These are phyloP conservation scores for Candida ponderosae DNA, from an alignment of 805 yeast genomes.

Conservation along the genomic window DNA sequence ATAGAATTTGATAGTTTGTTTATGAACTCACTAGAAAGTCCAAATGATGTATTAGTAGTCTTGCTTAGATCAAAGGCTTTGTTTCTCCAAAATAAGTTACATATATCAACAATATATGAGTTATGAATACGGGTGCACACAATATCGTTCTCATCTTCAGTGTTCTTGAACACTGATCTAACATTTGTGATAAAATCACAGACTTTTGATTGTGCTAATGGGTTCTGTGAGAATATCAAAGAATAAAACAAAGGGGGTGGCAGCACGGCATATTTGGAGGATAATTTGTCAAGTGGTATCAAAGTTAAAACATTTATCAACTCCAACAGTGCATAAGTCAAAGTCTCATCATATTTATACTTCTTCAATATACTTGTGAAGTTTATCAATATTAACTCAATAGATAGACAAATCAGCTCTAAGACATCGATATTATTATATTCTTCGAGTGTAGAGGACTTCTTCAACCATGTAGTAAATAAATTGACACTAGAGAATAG, in stretches of 20 bases:
- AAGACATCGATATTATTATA: no score
- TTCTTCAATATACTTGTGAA: background rate
- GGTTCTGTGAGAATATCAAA: conserved; percentile 32
- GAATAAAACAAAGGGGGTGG: conserved; percentile 32
- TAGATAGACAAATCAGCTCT: background rate
- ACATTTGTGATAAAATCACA: conserved; percentile 39
- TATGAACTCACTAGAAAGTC: conserved; percentile 21
- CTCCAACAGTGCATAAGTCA: conserved; percentile 4
- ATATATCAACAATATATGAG: conserved; percentile 44
- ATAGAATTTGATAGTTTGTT: conserved; percentile 13
- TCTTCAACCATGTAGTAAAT: no score
- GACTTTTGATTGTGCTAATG: conserved; percentile 35
- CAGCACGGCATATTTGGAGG: conserved; percentile 22
- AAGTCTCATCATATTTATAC: conserved; percentile 1
- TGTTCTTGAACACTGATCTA: conserved; percentile 8
- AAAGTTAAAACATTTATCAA: conserved; percentile 7
- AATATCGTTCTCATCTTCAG: conserved; percentile 10
- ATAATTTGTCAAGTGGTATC: conserved; percentile 15
- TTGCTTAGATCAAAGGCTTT: conserved; percentile 34
- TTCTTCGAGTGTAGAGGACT: no score
- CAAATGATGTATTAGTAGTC: conserved; percentile 25
- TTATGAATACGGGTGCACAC: conserved; percentile 32
- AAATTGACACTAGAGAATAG: no score
- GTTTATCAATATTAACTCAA: background rate
- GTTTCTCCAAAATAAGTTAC: conserved; percentile 52